Evolutionary conservation across 352 stramenopile species (phyloP), one percentile per base, ranked within the genome.

Genomic region (Elongisporangium prolatum): DNA sequence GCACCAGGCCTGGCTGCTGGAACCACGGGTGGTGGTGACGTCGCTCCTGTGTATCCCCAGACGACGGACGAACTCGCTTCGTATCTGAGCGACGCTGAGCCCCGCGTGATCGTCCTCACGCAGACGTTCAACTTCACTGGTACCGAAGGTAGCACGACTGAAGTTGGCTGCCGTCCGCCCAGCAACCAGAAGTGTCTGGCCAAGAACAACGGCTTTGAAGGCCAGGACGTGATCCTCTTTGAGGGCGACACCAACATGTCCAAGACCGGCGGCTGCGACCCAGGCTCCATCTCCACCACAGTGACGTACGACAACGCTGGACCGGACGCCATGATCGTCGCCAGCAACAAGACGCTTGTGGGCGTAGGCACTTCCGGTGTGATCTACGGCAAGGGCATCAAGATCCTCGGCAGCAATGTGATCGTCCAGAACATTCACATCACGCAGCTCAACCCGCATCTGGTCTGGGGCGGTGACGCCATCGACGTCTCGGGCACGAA

Each of bases 401-500:
- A 38, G 4, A 64, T 74, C 21, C 11, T 34, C 11, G 65, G 60
- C 25, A 58, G 53, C 48, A 77, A 74, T 52, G 59, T 76, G 3
- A 75, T 75, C 21, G 24, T 75, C 17, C 65, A 75, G 50, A 73
- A 75, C 21, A 66, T 75, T 34, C 64, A 75, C 59, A 67, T 74
- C 25, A 74, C 65, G 0, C 61, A 74, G 10, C 38, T 77, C 34
- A 75, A 77, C 18, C 64, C 56, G 48, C 69, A 75, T 53, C 21
- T 71, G 7, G 64, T 77, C 20, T 77, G 69, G 69, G 69, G 69
- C 17, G 66, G 69, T 3, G 66, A 77, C 13, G 68, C 24, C 8
- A 71, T 79, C 21, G 67, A 40, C 28, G 28, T 40, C 28, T 40
- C 28, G 1, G 28, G 28, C 9, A 40, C 28, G 5, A 13, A 40